Conservation (phyloP, 176 grass and related monocot species). For the Triticum urartu region DNA sequence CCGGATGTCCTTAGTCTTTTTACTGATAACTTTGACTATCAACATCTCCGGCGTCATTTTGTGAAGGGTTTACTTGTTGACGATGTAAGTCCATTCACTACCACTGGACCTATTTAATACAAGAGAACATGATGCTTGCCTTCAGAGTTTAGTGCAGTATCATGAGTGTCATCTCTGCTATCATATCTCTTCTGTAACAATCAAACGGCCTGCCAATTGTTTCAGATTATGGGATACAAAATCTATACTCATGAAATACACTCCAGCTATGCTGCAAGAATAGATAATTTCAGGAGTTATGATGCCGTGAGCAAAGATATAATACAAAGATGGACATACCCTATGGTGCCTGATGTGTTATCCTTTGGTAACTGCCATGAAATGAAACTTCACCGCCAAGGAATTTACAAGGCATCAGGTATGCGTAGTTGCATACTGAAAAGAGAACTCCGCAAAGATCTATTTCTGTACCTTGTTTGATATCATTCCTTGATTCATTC, state of each 20-base stretch:
- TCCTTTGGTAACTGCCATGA: slow-evolving; percentile 44
- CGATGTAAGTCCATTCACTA: slow-evolving; percentile 56
- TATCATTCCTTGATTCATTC: background rate
- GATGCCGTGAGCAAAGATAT: slow-evolving; percentile 93
- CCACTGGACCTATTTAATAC: background rate
- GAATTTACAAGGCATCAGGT: slow-evolving; percentile 90
- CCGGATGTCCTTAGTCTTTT: slow-evolving; percentile 86
- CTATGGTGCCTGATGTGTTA: slow-evolving; percentile 82
- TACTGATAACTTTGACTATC: slow-evolving; percentile 98
- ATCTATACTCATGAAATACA: slow-evolving; percentile 94
- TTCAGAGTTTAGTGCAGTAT: background rate
- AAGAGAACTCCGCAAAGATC: background rate
- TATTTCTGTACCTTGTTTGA: slow-evolving; percentile 3
- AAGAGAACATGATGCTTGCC: slow-evolving; percentile 9
- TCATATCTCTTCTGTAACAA: slow-evolving; percentile 19
- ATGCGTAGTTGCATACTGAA: background rate
- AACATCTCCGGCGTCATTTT: slow-evolving; percentile 97
- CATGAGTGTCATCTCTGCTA: background rate
- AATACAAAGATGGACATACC: slow-evolving; percentile 89
- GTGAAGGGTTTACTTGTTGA: slow-evolving; percentile 95
- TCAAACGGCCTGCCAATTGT: background rate
- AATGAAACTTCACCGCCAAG: slow-evolving; percentile 67
- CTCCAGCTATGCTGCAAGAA: slow-evolving; percentile 80
- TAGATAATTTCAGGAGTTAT: slow-evolving; percentile 96
- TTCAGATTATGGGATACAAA: slow-evolving; percentile 98